These are phyloP conservation scores for Komagataella ulmi DNA, from an alignment of 805 yeast genomes.

Conservation along the genomic window DNA sequence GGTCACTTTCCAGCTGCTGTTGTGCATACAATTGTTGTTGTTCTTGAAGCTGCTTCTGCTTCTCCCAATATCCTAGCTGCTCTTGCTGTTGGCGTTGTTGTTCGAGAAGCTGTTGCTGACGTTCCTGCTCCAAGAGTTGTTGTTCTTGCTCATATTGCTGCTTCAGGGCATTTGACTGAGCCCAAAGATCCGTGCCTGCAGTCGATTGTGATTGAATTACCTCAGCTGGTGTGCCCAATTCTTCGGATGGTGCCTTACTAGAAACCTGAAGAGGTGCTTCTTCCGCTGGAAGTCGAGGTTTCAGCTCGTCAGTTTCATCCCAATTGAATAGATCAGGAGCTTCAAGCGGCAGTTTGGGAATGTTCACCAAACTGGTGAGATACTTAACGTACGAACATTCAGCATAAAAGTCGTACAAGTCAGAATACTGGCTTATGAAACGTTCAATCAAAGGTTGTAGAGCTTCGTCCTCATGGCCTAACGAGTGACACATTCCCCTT, in stretches of 20 bases:
- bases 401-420: constrained; percentile 72
- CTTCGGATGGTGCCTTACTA: constrained; percentile 12
- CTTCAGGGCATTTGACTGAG: constrained; percentile 21
- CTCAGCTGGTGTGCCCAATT: constrained; percentile 28
- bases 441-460: constrained; percentile 61
- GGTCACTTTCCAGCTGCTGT: constrained; percentile 54
- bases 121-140: constrained; percentile 42
- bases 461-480: constrained; percentile 52
- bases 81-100: constrained; percentile 58
- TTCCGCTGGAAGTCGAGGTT: constrained; percentile 7
- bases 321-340: constrained; percentile 44
- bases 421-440: constrained; percentile 54
- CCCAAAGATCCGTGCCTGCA: constrained; percentile 29
- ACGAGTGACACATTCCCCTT: constrained; percentile 60
- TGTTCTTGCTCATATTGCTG: constrained; percentile 46
- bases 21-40: constrained; percentile 60
- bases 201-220: constrained; percentile 38
- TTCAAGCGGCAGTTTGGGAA: constrained; percentile 50
- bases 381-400: constrained; percentile 81
- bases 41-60: constrained; percentile 60
- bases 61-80: constrained; percentile 62
- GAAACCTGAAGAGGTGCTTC: constrained; percentile 10
- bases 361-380: constrained; percentile 66
- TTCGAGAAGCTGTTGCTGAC: constrained; percentile 47
- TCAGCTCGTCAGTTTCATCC: constrained; percentile 28